Conservation (phyloP, 1,284 basidiomycete genomes). For the Pseudozyma pruni region DNA sequence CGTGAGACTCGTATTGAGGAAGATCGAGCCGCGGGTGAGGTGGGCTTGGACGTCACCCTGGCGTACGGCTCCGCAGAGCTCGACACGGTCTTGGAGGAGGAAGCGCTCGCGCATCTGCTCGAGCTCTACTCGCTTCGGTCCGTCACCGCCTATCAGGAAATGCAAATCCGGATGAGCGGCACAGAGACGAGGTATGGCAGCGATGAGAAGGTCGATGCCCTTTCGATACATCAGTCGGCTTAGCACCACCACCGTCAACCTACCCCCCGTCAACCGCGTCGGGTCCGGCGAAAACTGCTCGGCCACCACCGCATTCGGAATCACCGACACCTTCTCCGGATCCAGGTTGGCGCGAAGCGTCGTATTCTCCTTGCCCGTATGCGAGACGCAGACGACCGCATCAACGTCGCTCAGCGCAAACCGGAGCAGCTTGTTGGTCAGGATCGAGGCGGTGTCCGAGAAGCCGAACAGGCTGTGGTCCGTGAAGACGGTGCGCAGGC, state of each 20-base stretch:
- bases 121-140: conserved; percentile 92
- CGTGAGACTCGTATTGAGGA: conserved; percentile 93
- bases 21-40: conserved; percentile 84
- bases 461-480: conserved; percentile 97
- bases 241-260: conserved; percentile 87
- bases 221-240: conserved; percentile 96
- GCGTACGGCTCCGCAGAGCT: conserved; percentile 83
- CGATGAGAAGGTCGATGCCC: conserved; percentile 93
- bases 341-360: conserved; percentile 79
- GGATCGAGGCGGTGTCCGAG: conserved; percentile 91
- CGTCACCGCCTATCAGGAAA: conserved; percentile 87
- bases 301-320: conserved; percentile 92
- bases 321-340: conserved; percentile 69
- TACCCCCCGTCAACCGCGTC: conserved; percentile 8
- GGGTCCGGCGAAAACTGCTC: conserved; percentile 81
- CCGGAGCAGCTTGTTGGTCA: conserved; percentile 94
- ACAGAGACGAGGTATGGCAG: conserved; percentile 89
- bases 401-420: conserved; percentile 89
- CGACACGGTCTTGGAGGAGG: conserved; percentile 87
- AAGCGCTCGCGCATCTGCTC: conserved; percentile 95
- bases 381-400: conserved; percentile 94
- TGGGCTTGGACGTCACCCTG: conserved; percentile 86
- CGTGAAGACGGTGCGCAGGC: conserved; percentile 87
- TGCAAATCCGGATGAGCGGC: conserved; percentile 82
- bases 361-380: conserved; percentile 91